These are phyloP conservation scores for Nicotiana attenuata DNA, from an alignment of 257 asterid species.

Conservation along the genomic window DNA sequence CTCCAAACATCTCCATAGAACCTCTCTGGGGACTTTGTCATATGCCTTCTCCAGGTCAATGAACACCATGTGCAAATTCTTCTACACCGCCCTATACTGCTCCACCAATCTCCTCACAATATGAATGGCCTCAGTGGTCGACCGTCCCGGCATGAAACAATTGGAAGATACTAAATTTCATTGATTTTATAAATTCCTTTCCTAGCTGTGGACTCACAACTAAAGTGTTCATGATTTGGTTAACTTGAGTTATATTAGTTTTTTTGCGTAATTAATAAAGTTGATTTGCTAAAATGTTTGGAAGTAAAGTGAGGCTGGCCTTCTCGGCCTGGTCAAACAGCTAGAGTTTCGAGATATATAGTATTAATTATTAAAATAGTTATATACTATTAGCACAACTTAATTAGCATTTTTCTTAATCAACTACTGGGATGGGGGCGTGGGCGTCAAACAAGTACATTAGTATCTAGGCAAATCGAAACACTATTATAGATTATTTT, in stretches of 20 bases:
- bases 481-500: not conserved
- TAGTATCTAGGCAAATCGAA: not conserved
- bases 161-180: not conserved
- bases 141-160: no score
- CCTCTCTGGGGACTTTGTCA: no score
- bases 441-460: not conserved
- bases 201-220: not conserved
- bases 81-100: no score
- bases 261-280: no score
- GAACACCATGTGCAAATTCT: no score
- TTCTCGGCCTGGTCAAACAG: not conserved
- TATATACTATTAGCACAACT: not conserved
- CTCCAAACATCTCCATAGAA: no score
- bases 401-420: not conserved
- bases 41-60: no score
- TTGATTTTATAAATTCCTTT: not conserved
- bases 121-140: no score
- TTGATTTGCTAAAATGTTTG: no score
- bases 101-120: no score
- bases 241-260: no score
- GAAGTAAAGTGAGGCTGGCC: not conserved
- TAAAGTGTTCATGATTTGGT: not conserved
- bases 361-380: no score
- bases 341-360: not conserved
- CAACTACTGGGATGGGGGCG: not conserved